These are phyloP conservation scores for Leishmania lainsoni DNA, from an alignment of 208 protist species.

Conservation along the genomic window DNA sequence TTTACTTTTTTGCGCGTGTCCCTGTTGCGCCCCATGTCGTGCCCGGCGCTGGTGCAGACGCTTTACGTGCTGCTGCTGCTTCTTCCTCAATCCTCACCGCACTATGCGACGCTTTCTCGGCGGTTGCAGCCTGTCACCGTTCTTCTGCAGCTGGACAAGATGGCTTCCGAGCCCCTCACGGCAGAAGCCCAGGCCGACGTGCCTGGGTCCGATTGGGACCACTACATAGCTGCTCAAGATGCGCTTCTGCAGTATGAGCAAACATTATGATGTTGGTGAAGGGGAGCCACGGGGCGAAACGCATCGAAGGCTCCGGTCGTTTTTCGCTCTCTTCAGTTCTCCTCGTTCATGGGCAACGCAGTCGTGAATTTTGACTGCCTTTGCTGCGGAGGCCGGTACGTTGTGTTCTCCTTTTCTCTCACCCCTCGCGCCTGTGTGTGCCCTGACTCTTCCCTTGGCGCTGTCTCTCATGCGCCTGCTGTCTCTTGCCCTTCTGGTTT, in stretches of 20 bases:
- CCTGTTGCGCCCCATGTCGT: slow-evolving; percentile 84
- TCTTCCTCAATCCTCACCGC: slow-evolving; percentile 93
- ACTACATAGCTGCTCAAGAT: slow-evolving; percentile 20
- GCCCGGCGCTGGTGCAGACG: slow-evolving; percentile 89
- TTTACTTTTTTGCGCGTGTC: slow-evolving; percentile 94
- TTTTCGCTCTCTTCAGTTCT: not conserved
- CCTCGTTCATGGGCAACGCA: not conserved
- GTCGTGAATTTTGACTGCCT: no score
- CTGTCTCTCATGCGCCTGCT: not conserved
- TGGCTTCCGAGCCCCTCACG: not conserved
- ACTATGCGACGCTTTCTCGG: slow-evolving; percentile 60
- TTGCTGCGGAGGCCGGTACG: not conserved
- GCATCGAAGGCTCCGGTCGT: not conserved
- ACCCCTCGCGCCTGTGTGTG: not conserved
- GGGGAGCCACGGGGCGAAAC: not conserved
- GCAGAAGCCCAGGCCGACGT: not conserved
- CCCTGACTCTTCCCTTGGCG: not conserved
- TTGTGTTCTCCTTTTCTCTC: not conserved
- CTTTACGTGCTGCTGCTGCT: slow-evolving; percentile 97
- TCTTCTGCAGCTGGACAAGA: slow-evolving; percentile 34
- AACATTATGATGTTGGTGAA: not conserved
- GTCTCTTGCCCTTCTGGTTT: not conserved
- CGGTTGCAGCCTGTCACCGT: slow-evolving; percentile 47
- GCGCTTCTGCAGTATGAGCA: slow-evolving; percentile 25
- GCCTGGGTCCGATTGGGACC: slow-evolving; percentile 13